These are phyloP conservation scores for Boehmeria nivea DNA, from an alignment of 306 rosid genomes.

Conservation along the genomic window DNA sequence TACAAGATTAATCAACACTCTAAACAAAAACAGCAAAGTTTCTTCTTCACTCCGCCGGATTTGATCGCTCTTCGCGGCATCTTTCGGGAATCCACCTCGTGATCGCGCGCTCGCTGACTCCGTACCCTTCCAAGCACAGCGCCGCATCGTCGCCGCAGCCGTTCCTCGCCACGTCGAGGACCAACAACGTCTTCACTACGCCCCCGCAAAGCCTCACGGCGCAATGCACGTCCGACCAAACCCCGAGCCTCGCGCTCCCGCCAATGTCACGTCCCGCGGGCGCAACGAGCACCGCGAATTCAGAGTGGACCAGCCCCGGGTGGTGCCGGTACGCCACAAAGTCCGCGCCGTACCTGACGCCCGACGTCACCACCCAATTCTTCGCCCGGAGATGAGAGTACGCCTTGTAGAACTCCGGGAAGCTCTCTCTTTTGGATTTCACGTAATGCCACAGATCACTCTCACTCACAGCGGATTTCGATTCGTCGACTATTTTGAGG, in stretches of 20 bases:
- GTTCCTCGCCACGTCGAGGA: conserved; percentile 36
- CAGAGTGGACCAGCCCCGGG: conserved; percentile 70
- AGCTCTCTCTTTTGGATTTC: conserved; percentile 40
- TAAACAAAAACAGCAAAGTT: too few relatives aligned
- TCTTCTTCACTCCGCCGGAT: too few relatives aligned
- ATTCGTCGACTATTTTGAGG: conserved; percentile 36
- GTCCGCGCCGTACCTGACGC: conserved; percentile 65
- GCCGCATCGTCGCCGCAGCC: conserved; percentile 33
- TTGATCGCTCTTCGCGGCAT: conserved; percentile 36
- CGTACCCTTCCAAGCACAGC: conserved; percentile 31
- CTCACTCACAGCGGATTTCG: conserved; percentile 17
- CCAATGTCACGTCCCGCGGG: conserved; percentile 29
- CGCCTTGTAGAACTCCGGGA: conserved; percentile 57
- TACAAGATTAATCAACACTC: too few relatives aligned
- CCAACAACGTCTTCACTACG: conserved; percentile 57
- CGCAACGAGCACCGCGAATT: conserved; percentile 65
- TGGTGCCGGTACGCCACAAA: conserved; percentile 67
- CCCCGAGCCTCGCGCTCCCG: conserved; percentile 44
- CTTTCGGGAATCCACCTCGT: conserved; percentile 59
- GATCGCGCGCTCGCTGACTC: conserved; percentile 39
- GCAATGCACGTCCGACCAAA: conserved; percentile 77
- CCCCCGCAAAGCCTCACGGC: conserved; percentile 58
- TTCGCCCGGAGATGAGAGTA: conserved; percentile 61
- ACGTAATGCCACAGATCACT: conserved; percentile 52
- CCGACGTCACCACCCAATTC: conserved; percentile 73